These are phyloP conservation scores for Psilocybe cyanescens DNA, from an alignment of 768 basidiomycete species.

Conservation along the genomic window DNA sequence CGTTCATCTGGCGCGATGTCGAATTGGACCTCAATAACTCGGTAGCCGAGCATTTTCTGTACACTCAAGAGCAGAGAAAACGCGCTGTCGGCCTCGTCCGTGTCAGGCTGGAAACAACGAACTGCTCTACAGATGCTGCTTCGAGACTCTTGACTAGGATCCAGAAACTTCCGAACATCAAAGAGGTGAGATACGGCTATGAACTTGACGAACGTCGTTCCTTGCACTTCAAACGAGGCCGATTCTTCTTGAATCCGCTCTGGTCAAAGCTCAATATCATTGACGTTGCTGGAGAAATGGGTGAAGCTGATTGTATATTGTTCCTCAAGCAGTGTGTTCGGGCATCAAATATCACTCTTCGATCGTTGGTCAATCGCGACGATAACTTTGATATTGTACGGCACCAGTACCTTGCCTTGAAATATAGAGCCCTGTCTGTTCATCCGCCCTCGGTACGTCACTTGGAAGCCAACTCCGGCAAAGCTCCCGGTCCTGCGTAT, in stretches of 20 bases:
- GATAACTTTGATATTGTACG: not conserved
- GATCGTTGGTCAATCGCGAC: not conserved
- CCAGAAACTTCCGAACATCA: not conserved
- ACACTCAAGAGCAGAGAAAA: not conserved
- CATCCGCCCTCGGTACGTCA: too few relatives aligned
- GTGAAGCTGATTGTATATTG: not conserved
- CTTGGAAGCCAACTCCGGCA: too few relatives aligned
- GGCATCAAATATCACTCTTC: not conserved
- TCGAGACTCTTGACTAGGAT: not conserved
- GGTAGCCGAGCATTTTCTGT: not conserved
- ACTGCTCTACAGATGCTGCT: not conserved
- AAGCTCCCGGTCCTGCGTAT: not conserved
- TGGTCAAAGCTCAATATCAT: not conserved
- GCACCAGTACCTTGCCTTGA: not conserved
- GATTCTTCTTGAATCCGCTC: not conserved
- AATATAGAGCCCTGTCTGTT: not conserved
- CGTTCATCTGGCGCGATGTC: not conserved
- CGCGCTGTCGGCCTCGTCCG: not conserved
- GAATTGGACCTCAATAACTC: not conserved
- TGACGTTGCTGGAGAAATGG: not conserved
- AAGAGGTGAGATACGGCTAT: not conserved
- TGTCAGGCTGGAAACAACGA: not conserved
- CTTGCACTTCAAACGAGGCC: not conserved
- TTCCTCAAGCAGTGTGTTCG: not conserved
- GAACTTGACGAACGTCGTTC: not conserved